Conservation (phyloP, 148 eudicot species). For the Camellia sinensis region DNA sequence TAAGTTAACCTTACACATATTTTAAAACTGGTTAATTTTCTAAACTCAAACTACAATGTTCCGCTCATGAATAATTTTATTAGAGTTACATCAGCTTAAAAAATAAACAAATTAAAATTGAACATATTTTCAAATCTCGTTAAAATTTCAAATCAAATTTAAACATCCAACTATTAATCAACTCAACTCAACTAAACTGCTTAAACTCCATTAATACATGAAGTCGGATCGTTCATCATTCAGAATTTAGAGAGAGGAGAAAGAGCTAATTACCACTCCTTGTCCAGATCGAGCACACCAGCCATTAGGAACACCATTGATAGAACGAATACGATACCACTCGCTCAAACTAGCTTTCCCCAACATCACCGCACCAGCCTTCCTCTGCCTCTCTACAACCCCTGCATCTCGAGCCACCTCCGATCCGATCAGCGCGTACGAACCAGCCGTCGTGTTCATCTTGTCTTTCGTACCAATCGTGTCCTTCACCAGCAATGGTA, state of each 20-base stretch:
- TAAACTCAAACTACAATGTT: too few species aligned
- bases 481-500: slow-evolving; percentile 40
- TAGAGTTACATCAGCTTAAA: too few species aligned
- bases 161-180: too few species aligned
- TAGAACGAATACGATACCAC: slow-evolving; percentile 27
- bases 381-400: slow-evolving; percentile 25
- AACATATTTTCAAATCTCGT: too few species aligned
- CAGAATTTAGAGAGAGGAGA: background rate
- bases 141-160: too few species aligned
- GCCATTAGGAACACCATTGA: slow-evolving; percentile 15
- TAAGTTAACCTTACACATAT: too few species aligned
- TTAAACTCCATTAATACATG: too few species aligned
- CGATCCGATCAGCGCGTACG: slow-evolving; percentile 33
- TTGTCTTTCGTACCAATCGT: slow-evolving; percentile 39
- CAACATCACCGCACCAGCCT: slow-evolving; percentile 33
- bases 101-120: too few species aligned
- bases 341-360: slow-evolving; percentile 44
- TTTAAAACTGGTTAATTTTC: too few species aligned
- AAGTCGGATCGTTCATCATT: too few species aligned
- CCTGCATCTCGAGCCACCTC: slow-evolving; percentile 27
- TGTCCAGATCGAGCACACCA: slow-evolving; percentile 40
- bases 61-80: too few species aligned
- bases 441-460: slow-evolving; percentile 42
- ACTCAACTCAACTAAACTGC: too few species aligned
- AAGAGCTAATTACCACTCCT: slow-evolving; percentile 20